Conservation (phyloP, 2,329 filamentous ascomycete species). For the Ascochyta viciae-villosae region DNA sequence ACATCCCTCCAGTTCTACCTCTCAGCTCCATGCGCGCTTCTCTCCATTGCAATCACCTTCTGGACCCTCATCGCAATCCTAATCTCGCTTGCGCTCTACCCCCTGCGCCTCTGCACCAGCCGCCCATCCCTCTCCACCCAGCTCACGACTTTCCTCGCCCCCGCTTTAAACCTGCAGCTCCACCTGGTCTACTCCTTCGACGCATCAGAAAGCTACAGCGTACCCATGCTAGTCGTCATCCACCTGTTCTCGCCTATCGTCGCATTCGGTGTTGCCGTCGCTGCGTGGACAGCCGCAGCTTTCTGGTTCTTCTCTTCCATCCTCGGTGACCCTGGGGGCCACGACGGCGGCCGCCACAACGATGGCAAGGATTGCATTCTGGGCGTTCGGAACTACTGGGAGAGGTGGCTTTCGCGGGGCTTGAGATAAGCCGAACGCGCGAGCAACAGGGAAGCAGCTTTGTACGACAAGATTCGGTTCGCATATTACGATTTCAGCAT, state of each 20-base stretch:
- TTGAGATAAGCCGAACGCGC: constrained; percentile 27
- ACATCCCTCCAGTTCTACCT: constrained; percentile 56
- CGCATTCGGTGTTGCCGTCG: constrained; percentile 62
- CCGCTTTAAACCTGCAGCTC: constrained; percentile 61
- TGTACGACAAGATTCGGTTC: constrained; percentile 1
- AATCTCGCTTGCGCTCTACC: constrained; percentile 57
- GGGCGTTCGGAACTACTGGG: constrained; percentile 66
- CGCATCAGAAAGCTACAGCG: constrained; percentile 47
- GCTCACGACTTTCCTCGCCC: constrained; percentile 60
- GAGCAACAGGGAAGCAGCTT: neutral
- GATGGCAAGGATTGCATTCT: constrained; percentile 67
- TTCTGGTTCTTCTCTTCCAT: constrained; percentile 70
- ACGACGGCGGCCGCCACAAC: constrained; percentile 59
- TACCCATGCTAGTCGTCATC: constrained; percentile 58
- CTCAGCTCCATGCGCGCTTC: constrained; percentile 60
- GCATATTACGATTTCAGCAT: constrained; percentile 5
- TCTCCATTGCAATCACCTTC: constrained; percentile 61
- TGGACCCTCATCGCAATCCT: constrained; percentile 61
- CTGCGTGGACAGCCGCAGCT: constrained; percentile 65
- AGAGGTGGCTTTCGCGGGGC: constrained; percentile 60
- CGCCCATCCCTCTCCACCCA: constrained; percentile 58
- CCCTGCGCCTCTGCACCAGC: constrained; percentile 61
- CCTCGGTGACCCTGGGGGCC: constrained; percentile 67
- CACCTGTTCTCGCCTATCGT: constrained; percentile 64
- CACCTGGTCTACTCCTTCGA: constrained; percentile 55